A percentile compares a stretch with the other conserved stretches of the same genome.
These are phyloP conservation scores for Paramecium tetraurelia DNA, from an alignment of 73 alveolate species.

Conservation along the genomic window DNA sequence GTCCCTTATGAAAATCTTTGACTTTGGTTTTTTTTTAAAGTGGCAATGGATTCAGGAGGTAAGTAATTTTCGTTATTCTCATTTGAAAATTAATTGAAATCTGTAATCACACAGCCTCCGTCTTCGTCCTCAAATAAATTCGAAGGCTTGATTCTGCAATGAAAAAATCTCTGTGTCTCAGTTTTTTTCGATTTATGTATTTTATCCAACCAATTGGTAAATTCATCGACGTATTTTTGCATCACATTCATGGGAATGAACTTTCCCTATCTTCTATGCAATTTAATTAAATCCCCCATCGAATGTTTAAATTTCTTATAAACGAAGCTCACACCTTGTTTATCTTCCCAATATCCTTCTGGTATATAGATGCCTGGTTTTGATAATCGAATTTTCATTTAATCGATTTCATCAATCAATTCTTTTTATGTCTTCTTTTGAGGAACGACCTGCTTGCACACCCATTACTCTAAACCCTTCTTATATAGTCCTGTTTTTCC, in stretches of 20 bases:
- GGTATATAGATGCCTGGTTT: background rate
- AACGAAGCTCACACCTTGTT: background rate
- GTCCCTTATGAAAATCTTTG: background rate
- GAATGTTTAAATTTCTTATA: conserved; percentile 3
- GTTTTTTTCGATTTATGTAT: background rate
- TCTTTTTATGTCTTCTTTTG: background rate
- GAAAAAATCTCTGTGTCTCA: background rate
- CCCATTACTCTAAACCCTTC: background rate
- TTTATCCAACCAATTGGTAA: background rate
- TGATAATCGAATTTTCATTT: background rate
- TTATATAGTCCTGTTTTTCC: background rate
- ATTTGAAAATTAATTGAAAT: background rate
- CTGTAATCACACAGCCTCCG: background rate
- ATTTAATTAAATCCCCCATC: background rate
- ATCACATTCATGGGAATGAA: conserved; percentile 1
- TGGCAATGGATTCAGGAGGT: background rate
- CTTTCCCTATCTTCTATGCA: background rate
- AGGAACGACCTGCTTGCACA: background rate
- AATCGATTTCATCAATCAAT: background rate
- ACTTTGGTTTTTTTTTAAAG: background rate
- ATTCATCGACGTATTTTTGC: background rate
- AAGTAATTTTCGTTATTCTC: conserved; percentile 2
- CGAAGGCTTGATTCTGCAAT: conserved; percentile 29
- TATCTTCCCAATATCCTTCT: conserved; percentile 29
- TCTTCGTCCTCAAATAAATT: conserved; percentile 17